Conservation (phyloP, 768 basidiomycete genomes). For the Leccinum pellstonianum region DNA sequence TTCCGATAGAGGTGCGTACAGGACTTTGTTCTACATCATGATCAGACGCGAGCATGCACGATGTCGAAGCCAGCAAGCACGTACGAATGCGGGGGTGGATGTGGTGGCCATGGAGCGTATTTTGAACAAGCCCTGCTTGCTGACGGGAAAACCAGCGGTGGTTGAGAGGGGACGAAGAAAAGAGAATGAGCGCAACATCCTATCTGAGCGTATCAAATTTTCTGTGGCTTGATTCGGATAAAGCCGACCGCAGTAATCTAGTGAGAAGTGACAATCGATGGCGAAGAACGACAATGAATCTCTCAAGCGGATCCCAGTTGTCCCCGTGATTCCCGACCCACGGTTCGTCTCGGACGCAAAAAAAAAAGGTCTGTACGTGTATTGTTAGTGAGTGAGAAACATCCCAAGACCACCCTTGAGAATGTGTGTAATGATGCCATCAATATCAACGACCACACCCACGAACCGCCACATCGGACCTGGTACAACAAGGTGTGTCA, state of each 20-base stretch:
- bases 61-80: slow-evolving; percentile 23
- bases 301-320: not conserved
- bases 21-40: slow-evolving; percentile 73
- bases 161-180: slow-evolving; percentile 28
- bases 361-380: not conserved
- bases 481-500: not conserved
- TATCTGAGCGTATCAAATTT: slow-evolving; percentile 18
- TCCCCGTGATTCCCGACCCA: not conserved
- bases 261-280: not conserved
- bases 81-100: slow-evolving; percentile 60
- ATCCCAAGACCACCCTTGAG: not conserved
- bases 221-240: slow-evolving; percentile 18
- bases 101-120: slow-evolving; percentile 58
- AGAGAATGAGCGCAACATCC: slow-evolving; percentile 33
- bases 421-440: not conserved
- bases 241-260: slow-evolving; percentile 14
- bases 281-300: not conserved
- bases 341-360: not conserved
- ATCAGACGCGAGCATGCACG: not conserved
- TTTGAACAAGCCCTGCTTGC: slow-evolving; percentile 9
- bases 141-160: slow-evolving; percentile 25
- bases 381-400: not conserved
- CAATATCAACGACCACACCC: not conserved
- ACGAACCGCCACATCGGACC: not conserved
- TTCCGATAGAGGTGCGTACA: slow-evolving; percentile 87